phyloP scores from a whole-genome alignment of 805 yeast genomes.

The Saccharomycopsis selenospora region DNA sequence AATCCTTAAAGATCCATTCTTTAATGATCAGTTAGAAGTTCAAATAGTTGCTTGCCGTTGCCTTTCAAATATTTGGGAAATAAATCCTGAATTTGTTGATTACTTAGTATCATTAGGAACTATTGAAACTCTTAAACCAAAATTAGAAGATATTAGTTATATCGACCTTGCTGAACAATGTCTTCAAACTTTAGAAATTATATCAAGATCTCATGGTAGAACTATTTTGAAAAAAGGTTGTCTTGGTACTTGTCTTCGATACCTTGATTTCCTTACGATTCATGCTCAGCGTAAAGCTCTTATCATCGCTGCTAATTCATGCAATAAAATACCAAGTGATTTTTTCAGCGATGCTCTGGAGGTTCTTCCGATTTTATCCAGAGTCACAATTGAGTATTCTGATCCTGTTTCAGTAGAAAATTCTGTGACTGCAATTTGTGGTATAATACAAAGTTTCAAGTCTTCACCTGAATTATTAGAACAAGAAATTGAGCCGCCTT shows the following conservation, averaged over 20 bases:
- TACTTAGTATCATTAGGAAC: conserved; percentile 60
- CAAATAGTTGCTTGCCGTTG: conserved; percentile 81
- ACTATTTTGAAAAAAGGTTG: conserved; percentile 54
- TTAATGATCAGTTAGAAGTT: conserved; percentile 65
- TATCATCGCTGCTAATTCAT: conserved; percentile 62
- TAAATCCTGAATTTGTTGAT: conserved; percentile 54
- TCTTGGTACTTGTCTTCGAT: conserved; percentile 56
- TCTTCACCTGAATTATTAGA: conserved; percentile 39
- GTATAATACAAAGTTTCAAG: conserved; percentile 46
- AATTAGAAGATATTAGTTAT: conserved; percentile 65
- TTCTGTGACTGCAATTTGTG: conserved; percentile 57
- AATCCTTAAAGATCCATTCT: conserved; percentile 49
- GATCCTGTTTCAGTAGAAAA: conserved; percentile 58
- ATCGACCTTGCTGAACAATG: conserved; percentile 93
- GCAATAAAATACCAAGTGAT: conserved; percentile 38
- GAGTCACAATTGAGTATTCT: conserved; percentile 42
- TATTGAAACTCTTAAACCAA: conserved; percentile 56
- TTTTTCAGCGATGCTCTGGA: conserved; percentile 45
- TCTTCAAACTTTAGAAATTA: conserved; percentile 62
- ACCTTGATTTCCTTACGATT: conserved; percentile 79
- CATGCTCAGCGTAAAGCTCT: conserved; percentile 85
- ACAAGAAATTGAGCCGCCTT: conserved; percentile 29
- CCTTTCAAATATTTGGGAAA: conserved; percentile 72
- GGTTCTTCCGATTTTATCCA: conserved; percentile 52
- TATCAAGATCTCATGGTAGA: conserved; percentile 47